Base-by-base conservation (phyloP, 352 stramenopile genomes). In the Phytophthora palmivora region DNA sequence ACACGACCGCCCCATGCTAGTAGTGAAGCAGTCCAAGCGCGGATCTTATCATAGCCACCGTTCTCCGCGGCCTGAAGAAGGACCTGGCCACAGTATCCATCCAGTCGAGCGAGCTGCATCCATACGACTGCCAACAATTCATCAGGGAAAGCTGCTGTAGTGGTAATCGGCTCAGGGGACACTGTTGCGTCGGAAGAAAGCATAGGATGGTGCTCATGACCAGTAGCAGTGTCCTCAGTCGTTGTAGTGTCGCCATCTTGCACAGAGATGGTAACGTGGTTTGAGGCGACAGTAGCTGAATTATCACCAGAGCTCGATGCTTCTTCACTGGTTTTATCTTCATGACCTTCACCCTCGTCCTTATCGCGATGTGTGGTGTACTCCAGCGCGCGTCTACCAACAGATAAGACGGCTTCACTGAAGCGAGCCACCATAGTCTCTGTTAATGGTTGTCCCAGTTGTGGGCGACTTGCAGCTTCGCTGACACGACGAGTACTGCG, bases 21-120 rank as follows among this genome's bases (percentile, higher is more conserved):
- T 33, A 96, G 66, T 11, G 88, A 96, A 30, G 74, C 74, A 10
- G 75, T 87, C 79, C 87, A 96, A 15, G 88, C 81, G 32, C 88
- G 84, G n/a, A 96, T 89, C 18, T 82, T 83, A 58, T 96, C 88
- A 48, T 89, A 78, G 0, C 83, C 82, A 8, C 86, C 84, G 33
- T 69, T 84, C 43, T 94, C 85, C 4, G 83, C 83, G 16, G 87
- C 87, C 42, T 96, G 80, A 9, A 94, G 72, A 16, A 96, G 74
- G 36, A 79, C 87, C 47, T 96, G 85, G 0, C 87, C 87, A 26
- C 87, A 96, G 43, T 93, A 91, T 3, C 85, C 87, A 26, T 96
- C 87, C 41, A 94, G 33, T 18, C 80, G 87, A 18, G 86, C 87
- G 6, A 94, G 54, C 11, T 89, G 74, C 80, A 93, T 96, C 87